Conservation (phyloP, 352 stramenopile genomes). For the Aphanomyces euteiches region DNA sequence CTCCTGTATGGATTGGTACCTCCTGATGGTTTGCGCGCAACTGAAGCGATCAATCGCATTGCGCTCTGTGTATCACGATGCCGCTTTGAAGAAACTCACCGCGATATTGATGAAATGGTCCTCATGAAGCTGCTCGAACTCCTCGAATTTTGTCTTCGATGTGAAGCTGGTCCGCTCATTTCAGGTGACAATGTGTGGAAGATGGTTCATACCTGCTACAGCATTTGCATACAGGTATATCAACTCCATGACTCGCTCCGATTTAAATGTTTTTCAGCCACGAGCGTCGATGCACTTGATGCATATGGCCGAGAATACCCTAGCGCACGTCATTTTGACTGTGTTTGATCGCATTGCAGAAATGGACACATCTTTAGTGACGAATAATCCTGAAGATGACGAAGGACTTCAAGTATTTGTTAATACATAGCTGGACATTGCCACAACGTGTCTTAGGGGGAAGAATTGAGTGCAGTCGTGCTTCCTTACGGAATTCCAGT, state of each 20-base stretch:
- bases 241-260: not conserved
- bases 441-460: not conserved
- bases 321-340: conserved; percentile 95
- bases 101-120: conserved; percentile 88
- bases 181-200: conserved; percentile 91
- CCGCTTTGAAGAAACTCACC: conserved; percentile 94
- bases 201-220: conserved; percentile 95
- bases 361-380: conserved; percentile 40
- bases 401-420: conserved; percentile 2
- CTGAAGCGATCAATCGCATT: conserved; percentile 92
- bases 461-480: conserved; percentile 17
- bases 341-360: conserved; percentile 92
- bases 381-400: not conserved
- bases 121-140: conserved; percentile 96
- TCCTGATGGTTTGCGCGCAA: conserved; percentile 76
- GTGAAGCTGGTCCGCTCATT: conserved; percentile 87
- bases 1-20: conserved; percentile 97
- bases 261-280: conserved; percentile 30
- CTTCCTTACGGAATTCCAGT: conserved; percentile 81
- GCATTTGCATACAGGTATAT: conserved; percentile 85
- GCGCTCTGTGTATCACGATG: conserved; percentile 90
- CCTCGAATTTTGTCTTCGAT: conserved; percentile 92
- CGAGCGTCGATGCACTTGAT: conserved; percentile 88
- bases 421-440: no score
- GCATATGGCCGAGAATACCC: conserved; percentile 92